Conservation (phyloP, 2,329 filamentous ascomycete species). For the Neodidymelliopsis sp. region DNA sequence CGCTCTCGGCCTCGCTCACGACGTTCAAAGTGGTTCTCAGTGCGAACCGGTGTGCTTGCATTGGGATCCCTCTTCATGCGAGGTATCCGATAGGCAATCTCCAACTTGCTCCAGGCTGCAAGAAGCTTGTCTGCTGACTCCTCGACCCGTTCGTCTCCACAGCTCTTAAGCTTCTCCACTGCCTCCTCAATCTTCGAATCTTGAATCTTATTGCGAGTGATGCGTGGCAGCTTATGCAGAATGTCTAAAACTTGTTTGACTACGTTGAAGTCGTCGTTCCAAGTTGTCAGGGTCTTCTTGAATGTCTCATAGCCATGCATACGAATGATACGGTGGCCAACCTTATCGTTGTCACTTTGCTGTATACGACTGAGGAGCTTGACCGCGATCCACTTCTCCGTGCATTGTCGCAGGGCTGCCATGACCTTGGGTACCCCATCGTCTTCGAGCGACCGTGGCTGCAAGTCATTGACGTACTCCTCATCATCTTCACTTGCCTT, state of each 20-base stretch:
- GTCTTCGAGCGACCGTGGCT: constrained; percentile 80
- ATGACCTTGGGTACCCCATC: constrained; percentile 91
- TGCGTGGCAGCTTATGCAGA: constrained; percentile 83
- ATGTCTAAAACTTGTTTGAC: constrained; percentile 90
- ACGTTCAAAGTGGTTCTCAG: constrained; percentile 67
- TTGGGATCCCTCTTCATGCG: constrained; percentile 84
- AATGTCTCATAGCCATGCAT: constrained; percentile 98
- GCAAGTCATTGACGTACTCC: constrained; percentile 90
- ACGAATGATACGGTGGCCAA: constrained; percentile 86
- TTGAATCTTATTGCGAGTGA: constrained; percentile 96
- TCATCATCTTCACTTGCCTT: constrained; percentile 90
- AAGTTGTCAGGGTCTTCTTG: constrained; percentile 83
- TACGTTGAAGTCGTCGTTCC: constrained; percentile 88
- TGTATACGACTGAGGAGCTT: constrained; percentile 92
- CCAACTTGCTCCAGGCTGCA: constrained; percentile 86
- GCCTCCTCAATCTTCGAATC: constrained; percentile 93
- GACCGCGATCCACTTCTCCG: constrained; percentile 99
- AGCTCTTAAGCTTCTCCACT: constrained; percentile 71
- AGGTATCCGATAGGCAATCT: constrained; percentile 91
- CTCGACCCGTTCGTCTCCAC: constrained; percentile 77
- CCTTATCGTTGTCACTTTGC: constrained; percentile 82
- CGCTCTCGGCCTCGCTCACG: constrained; percentile 59
- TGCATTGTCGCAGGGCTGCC: constrained; percentile 95
- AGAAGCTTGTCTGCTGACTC: constrained; percentile 75
- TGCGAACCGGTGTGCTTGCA: constrained; percentile 48